Conservation (phyloP, 2,329 filamentous ascomycete species). For the Cladophialophora chaetospira region DNA sequence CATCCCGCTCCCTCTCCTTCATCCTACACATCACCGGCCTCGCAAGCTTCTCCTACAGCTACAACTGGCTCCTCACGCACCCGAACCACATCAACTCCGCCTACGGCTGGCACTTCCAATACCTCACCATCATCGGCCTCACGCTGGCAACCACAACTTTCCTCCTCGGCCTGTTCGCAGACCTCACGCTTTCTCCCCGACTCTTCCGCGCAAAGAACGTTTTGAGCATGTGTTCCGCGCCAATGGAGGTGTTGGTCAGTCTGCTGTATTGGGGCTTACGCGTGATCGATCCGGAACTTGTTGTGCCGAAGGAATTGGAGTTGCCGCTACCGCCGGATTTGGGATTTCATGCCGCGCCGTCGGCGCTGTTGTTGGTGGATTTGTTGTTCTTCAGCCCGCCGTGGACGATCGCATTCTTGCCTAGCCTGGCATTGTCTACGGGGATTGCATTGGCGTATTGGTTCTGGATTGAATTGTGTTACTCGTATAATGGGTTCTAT, state of each 20-base stretch:
- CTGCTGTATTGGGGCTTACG: constrained; percentile 63
- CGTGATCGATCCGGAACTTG: constrained; percentile 42
- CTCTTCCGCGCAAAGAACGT: constrained; percentile 62
- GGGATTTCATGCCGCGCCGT: constrained; percentile 55
- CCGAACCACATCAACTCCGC: constrained; percentile 55
- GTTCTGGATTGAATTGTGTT: constrained; percentile 66
- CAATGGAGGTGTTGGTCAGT: constrained; percentile 62
- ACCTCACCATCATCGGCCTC: constrained; percentile 64
- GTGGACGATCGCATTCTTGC: constrained; percentile 58
- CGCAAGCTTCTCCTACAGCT: constrained; percentile 47
- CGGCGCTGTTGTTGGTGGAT: constrained; percentile 57
- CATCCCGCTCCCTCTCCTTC: constrained; percentile 46
- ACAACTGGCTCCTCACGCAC: constrained; percentile 48
- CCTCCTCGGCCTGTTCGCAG: constrained; percentile 55
- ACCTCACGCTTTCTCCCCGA: constrained; percentile 53
- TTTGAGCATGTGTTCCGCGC: constrained; percentile 59
- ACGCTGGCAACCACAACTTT: constrained; percentile 59
- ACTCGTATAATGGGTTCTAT: constrained; percentile 60
- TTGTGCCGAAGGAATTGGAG: constrained; percentile 30
- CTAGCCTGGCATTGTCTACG: constrained; percentile 53
- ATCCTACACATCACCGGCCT: constrained; percentile 45
- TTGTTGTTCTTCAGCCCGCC: constrained; percentile 62
- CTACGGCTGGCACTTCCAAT: constrained; percentile 68
- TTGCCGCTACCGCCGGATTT: constrained; percentile 40
- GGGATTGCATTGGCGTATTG: constrained; percentile 61